These are phyloP conservation scores for Tolypocladium guangdongense DNA, from an alignment of 2,329 filamentous ascomycete species.

Conservation along the genomic window DNA sequence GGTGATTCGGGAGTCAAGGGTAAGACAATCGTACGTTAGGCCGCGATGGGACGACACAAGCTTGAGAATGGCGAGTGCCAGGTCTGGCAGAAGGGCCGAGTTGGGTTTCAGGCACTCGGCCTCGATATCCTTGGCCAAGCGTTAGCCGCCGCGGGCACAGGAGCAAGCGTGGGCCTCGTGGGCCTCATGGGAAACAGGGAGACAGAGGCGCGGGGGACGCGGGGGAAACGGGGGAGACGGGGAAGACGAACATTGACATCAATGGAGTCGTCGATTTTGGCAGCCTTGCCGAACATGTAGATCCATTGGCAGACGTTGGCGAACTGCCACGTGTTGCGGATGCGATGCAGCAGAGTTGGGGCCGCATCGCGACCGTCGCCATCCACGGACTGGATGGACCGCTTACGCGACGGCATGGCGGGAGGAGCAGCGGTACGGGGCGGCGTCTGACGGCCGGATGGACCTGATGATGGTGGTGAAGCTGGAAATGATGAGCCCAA, in stretches of 20 bases:
- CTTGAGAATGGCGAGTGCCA: constrained; percentile 81
- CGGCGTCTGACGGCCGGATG: not conserved
- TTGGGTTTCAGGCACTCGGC: constrained; percentile 73
- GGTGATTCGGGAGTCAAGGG: not conserved
- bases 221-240: not conserved
- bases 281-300: constrained; percentile 74
- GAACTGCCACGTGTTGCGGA: constrained; percentile 93
- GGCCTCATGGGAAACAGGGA: not conserved
- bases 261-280: constrained; percentile 82
- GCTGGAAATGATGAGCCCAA: not conserved
- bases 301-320: constrained; percentile 91
- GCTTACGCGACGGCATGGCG: constrained; percentile 7
- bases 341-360: constrained; percentile 42
- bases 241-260: constrained; percentile 66
- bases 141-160: not conserved
- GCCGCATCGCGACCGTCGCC: not conserved
- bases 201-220: not conserved
- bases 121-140: constrained; percentile 63
- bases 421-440: not conserved
- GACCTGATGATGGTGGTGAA: not conserved
- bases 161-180: not conserved
- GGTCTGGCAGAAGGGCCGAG: constrained; percentile 64
- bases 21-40: constrained; percentile 56
- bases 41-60: constrained; percentile 89
- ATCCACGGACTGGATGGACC: not conserved